Evolutionary conservation across 768 basidiomycete species (phyloP).

Genomic region (Lentinula edodes): DNA sequence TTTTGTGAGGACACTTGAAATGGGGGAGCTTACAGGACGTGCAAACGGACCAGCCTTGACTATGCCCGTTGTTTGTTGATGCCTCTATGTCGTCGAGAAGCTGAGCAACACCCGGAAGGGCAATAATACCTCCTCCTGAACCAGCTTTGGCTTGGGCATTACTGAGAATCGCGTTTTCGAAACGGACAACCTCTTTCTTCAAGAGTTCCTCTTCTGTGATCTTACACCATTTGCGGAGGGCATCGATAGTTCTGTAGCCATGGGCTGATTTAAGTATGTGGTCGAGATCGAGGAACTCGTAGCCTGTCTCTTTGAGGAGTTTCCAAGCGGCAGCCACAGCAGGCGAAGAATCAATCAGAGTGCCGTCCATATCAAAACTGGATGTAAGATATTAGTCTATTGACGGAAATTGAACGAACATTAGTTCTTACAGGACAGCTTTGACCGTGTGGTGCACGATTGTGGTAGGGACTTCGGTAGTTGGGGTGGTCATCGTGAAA

Average conservation of each 20-base stretch:
- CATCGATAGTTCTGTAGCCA: slow-evolving; percentile 11
- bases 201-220: slow-evolving; percentile 9
- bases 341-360: slow-evolving; percentile 11
- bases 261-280: slow-evolving; percentile 11
- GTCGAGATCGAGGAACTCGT: slow-evolving; percentile 10
- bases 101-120: slow-evolving; percentile 7
- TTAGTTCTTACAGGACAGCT: neutral
- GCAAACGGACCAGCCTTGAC: slow-evolving; percentile 11
- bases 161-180: slow-evolving; percentile 11
- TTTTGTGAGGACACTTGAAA: neutral
- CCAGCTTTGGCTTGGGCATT: slow-evolving; percentile 9
- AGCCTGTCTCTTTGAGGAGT: slow-evolving; percentile 9
- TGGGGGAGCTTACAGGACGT: slow-evolving; percentile 7
- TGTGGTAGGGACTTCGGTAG: neutral
- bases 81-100: slow-evolving; percentile 8
- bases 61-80: neutral
- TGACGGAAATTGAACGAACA: neutral
- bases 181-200: slow-evolving; percentile 11
- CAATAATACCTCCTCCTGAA: slow-evolving; percentile 7
- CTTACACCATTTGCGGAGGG: slow-evolving; percentile 11
- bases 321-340: slow-evolving; percentile 11
- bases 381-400: neutral
- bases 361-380: slow-evolving; percentile 9
- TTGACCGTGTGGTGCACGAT: slow-evolving; percentile 4
- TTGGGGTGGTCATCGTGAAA: neutral